Evolutionary conservation across 805 yeast genomes (phyloP).

Genomic region (Hanseniaspora lachancei): DNA sequence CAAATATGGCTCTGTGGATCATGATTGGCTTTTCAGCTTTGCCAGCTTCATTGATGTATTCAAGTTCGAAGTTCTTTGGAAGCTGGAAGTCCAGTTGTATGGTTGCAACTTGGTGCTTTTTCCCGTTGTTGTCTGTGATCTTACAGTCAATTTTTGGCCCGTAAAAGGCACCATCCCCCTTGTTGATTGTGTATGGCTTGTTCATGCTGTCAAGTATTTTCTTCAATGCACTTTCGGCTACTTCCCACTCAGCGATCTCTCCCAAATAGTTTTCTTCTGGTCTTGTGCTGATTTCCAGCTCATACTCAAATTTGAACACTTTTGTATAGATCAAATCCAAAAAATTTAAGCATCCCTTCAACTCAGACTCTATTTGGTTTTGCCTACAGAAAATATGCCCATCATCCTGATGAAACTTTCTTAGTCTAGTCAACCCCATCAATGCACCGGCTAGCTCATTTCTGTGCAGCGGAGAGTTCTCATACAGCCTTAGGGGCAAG

Average conservation of each 20-base stretch:
- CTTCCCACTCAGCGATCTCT: conserved; percentile 59
- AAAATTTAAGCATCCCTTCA: conserved; percentile 54
- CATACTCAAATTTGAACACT: conserved; percentile 38
- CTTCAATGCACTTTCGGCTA: conserved; percentile 59
- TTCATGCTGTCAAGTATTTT: conserved; percentile 44
- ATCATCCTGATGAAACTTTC: conserved; percentile 95
- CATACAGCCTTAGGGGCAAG: conserved; percentile 72
- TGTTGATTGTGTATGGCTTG: conserved; percentile 54
- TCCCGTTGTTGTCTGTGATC: conserved; percentile 64
- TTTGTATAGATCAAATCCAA: conserved; percentile 61
- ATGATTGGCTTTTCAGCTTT: conserved; percentile 64
- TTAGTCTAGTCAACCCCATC: conserved; percentile 80
- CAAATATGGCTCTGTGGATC: conserved; percentile 91
- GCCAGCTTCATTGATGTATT: conserved; percentile 45
- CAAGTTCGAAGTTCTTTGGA: conserved; percentile 68
- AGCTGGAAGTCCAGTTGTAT: conserved; percentile 90
- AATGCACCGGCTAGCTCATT: conserved; percentile 92
- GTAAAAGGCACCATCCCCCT: conserved; percentile 92
- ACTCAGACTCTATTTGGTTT: conserved; percentile 65
- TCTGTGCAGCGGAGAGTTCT: conserved; percentile 83
- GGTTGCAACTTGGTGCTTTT: conserved; percentile 88
- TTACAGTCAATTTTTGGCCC: conserved; percentile 92
- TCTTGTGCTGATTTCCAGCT: conserved; percentile 68
- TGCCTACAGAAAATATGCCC: conserved; percentile 88
- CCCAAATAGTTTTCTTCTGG: conserved; percentile 73